phyloP scores from a whole-genome alignment of 2,329 filamentous ascomycete genomes.

The Nothophoma quercina region DNA sequence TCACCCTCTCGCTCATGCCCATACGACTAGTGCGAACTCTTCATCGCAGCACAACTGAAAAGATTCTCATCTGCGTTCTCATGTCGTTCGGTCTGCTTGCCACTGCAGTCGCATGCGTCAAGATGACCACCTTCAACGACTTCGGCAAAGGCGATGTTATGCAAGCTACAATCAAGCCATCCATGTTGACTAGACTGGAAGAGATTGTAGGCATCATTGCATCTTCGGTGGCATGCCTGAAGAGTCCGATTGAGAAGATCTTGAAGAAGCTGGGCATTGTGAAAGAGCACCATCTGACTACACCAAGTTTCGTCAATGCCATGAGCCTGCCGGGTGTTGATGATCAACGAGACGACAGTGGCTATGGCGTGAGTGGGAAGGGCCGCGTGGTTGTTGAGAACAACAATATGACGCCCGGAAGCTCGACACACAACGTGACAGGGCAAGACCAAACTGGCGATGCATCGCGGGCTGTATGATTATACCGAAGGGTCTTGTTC shows the following conservation, averaged over 20 bases:
- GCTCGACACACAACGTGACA: not conserved
- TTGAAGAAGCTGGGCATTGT: constrained; percentile 31
- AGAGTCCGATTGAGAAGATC: constrained; percentile 27
- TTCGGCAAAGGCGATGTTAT: constrained; percentile 36
- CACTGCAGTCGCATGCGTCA: constrained; percentile 30
- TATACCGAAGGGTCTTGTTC: not conserved
- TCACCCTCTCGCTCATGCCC: constrained; percentile 36
- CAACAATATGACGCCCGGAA: not conserved
- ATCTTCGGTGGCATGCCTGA: constrained; percentile 33
- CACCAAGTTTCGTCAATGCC: constrained; percentile 29
- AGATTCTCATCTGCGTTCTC: constrained; percentile 33
- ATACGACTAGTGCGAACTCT: constrained; percentile 34
- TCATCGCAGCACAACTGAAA: constrained; percentile 29
- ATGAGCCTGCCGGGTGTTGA: constrained; percentile 14
- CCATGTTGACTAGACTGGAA: constrained; percentile 36
- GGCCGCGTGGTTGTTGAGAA: constrained; percentile 16
- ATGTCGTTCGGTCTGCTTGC: constrained; percentile 36
- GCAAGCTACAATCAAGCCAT: constrained; percentile 35
- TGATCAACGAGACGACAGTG: constrained; percentile 17
- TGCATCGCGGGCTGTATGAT: not conserved
- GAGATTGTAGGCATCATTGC: constrained; percentile 40
- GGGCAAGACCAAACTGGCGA: not conserved
- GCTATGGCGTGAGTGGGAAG: constrained; percentile 16
- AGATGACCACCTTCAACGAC: constrained; percentile 35
- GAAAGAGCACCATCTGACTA: constrained; percentile 24